Percentiles rank a stretch among this genome's conserved stretches.
These are phyloP conservation scores for Chlorella sp. DNA, from an alignment of 139 green algal genomes.

Conservation along the genomic window DNA sequence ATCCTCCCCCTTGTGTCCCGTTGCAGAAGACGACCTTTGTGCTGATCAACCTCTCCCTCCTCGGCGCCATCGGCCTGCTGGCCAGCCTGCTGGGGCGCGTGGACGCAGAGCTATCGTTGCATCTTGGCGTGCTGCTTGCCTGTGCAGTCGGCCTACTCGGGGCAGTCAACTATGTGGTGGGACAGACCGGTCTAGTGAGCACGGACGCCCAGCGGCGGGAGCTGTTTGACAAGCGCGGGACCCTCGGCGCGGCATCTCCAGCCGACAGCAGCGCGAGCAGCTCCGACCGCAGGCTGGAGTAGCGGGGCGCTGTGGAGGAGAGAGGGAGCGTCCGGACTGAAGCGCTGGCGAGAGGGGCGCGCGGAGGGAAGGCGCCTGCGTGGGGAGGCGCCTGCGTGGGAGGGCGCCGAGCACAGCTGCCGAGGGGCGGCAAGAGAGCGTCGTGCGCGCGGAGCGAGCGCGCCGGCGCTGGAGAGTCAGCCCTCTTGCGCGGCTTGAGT, in stretches of 20 bases:
- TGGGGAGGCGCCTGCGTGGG: too few relatives aligned
- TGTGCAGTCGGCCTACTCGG: constrained; percentile 44
- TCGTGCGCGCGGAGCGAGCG: too few relatives aligned
- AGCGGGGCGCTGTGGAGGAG: too few relatives aligned
- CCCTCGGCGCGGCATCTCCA: neutral
- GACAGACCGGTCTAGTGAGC: constrained; percentile 40
- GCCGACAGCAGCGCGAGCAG: neutral
- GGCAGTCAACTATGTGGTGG: constrained; percentile 55
- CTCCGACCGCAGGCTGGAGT: too few relatives aligned
- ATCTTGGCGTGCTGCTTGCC: constrained; percentile 46
- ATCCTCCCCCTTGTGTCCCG: too few relatives aligned
- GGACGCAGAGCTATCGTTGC: constrained; percentile 27
- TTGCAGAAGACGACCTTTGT: constrained; percentile 51
- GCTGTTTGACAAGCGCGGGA: constrained; percentile 29
- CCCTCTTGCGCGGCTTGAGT: too few relatives aligned
- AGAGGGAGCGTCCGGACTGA: too few relatives aligned
- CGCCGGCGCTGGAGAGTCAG: too few relatives aligned
- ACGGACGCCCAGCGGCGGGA: constrained; percentile 40
- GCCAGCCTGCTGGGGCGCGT: constrained; percentile 21
- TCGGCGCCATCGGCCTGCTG: constrained; percentile 39
- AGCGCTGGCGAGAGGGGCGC: too few relatives aligned
- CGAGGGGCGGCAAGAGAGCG: too few relatives aligned
- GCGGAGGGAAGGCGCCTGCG: too few relatives aligned
- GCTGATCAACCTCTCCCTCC: constrained; percentile 51
- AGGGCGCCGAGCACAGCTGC: too few relatives aligned